phyloP scores from a whole-genome alignment of 2,329 filamentous ascomycete genomes.

The Xylariaceae sp. region DNA sequence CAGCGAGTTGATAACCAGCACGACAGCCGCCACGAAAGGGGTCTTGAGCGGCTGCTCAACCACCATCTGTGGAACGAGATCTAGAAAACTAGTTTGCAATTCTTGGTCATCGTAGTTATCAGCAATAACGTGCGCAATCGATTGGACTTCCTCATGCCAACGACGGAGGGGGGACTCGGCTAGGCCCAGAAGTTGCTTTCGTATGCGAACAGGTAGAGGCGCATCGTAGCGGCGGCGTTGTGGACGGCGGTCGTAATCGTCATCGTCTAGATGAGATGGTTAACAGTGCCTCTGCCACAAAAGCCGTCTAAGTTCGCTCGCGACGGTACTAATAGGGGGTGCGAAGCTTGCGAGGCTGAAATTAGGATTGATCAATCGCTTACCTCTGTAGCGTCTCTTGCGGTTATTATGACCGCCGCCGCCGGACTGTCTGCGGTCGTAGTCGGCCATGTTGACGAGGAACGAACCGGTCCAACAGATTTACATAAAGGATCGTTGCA shows the following conservation, averaged over 20 bases:
- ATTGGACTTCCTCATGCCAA: constrained; percentile 78
- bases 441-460: constrained; percentile 56
- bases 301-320: not conserved
- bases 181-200: constrained; percentile 78
- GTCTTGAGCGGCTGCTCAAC: constrained; percentile 96
- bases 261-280: constrained; percentile 63
- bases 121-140: constrained; percentile 76
- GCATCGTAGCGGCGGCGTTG: constrained; percentile 76
- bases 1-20: constrained; percentile 78
- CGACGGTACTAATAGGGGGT: not conserved
- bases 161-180: constrained; percentile 81
- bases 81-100: constrained; percentile 73
- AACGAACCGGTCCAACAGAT: not conserved
- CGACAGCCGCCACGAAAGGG: constrained; percentile 87
- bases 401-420: constrained; percentile 62
- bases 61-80: constrained; percentile 76
- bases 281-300: constrained; percentile 12
- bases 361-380: constrained; percentile 32
- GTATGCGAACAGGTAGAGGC: constrained; percentile 72
- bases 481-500: constrained; percentile 1
- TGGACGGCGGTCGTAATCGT: constrained; percentile 75
- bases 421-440: constrained; percentile 59
- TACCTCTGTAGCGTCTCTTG: constrained; percentile 83
- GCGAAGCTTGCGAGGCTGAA: constrained; percentile 8
- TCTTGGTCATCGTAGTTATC: constrained; percentile 89